A percentile compares a stretch with the other conserved stretches of the same genome.
These are phyloP conservation scores for Syncephalastrum contaminatum DNA, from an alignment of 371 early-diverging fungal species.

Conservation along the genomic window DNA sequence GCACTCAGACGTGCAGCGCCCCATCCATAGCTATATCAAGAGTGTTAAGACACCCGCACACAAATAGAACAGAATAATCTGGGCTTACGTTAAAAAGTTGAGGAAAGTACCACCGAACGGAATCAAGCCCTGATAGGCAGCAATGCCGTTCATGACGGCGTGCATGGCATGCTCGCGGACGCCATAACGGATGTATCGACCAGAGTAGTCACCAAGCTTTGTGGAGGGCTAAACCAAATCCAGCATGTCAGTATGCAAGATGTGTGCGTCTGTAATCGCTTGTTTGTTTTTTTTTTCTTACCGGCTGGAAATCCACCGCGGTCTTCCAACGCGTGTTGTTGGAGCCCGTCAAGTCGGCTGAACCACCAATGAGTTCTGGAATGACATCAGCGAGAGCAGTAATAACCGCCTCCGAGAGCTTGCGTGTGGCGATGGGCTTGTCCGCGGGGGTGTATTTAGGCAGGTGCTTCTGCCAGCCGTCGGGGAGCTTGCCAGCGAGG, in stretches of 20 bases:
- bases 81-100: slow-evolving; percentile 78
- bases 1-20: slow-evolving; percentile 94
- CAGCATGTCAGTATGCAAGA: not conserved
- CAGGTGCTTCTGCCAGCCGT: slow-evolving; percentile 68
- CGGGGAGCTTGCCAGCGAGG: slow-evolving; percentile 70
- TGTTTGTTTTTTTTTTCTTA: slow-evolving; percentile 16
- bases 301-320: slow-evolving; percentile 91
- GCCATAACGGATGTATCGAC: slow-evolving; percentile 96
- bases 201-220: slow-evolving; percentile 75
- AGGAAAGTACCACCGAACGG: slow-evolving; percentile 97
- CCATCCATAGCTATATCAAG: slow-evolving; percentile 52
- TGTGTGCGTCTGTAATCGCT: not conserved
- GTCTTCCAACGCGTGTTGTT: slow-evolving; percentile 95
- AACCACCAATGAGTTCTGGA: slow-evolving; percentile 96
- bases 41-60: not conserved
- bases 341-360: slow-evolving; percentile 98
- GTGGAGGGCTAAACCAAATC: slow-evolving; percentile 44
- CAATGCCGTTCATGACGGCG: slow-evolving; percentile 94
- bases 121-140: slow-evolving; percentile 87
- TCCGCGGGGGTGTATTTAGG: slow-evolving; percentile 83
- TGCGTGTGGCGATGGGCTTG: slow-evolving; percentile 88
- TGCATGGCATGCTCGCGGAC: slow-evolving; percentile 99
- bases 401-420: slow-evolving; percentile 82
- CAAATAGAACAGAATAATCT: not conserved
- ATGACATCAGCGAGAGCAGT: slow-evolving; percentile 77